These are phyloP conservation scores for Solanum peruvianum DNA, from an alignment of 257 asterid genomes.

Conservation along the genomic window DNA sequence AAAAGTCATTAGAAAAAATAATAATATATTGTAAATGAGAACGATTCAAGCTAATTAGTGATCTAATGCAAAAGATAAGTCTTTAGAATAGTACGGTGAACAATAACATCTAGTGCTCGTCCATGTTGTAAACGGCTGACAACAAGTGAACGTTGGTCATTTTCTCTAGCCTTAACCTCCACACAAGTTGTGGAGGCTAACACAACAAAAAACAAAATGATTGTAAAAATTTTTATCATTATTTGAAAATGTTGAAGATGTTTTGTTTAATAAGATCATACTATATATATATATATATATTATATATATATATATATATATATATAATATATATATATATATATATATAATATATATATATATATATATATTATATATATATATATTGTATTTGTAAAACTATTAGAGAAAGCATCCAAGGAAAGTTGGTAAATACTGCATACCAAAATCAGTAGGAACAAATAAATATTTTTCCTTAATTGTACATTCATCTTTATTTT, in stretches of 20 bases:
- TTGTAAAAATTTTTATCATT: not conserved
- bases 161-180: not conserved
- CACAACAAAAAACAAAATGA: not conserved
- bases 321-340: too few species aligned
- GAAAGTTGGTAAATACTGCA: not conserved
- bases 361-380: too few species aligned
- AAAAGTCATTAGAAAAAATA: not conserved
- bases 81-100: not conserved
- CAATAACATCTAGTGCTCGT: not conserved
- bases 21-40: too few species aligned
- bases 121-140: not conserved
- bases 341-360: not conserved
- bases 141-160: not conserved
- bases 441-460: not conserved
- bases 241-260: not conserved
- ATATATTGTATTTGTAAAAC: not conserved
- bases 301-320: too few species aligned
- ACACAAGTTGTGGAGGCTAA: not conserved
- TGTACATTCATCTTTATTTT: not conserved
- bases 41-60: too few species aligned
- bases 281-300: not conserved
- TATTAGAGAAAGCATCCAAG: not conserved
- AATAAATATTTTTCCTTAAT: not conserved
- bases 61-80: not conserved
- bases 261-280: not conserved